Evolutionary conservation across 352 stramenopile genomes (phyloP).

Genomic region (Phytophthora vignae): DNA sequence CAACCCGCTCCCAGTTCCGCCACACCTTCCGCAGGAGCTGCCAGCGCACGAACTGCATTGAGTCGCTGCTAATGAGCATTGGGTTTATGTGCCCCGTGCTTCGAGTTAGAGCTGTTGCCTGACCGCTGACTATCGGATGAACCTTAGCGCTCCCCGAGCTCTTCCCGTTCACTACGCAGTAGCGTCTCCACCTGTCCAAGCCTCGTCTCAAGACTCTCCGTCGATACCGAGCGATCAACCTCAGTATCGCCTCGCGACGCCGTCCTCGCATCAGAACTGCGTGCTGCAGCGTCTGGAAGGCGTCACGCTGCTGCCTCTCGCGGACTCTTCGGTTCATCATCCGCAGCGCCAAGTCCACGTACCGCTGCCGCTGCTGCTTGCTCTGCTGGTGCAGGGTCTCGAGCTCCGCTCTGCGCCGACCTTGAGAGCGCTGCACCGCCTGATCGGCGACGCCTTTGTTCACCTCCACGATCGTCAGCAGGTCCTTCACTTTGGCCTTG

Average conservation of each 20-base stretch:
- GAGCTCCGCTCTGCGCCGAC: constrained; percentile 43
- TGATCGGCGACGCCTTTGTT: constrained; percentile 64
- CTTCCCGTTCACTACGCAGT: not conserved
- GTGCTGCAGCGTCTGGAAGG: constrained; percentile 28
- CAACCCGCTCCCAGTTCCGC: constrained; percentile 25
- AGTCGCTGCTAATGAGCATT: not conserved
- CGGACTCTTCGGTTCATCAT: constrained; percentile 31
- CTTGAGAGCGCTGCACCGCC: constrained; percentile 51
- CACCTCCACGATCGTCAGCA: constrained; percentile 74
- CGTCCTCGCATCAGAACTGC: constrained; percentile 1
- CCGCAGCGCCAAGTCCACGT: constrained; percentile 25
- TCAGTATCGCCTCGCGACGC: constrained; percentile 16
- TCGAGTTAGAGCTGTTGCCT: not conserved
- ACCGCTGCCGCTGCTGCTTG: constrained; percentile 33
- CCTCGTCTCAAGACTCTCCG: constrained; percentile 13
- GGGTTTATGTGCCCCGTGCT: not conserved
- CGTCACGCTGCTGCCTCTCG: constrained; percentile 26
- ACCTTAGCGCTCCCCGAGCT: constrained; percentile 15
- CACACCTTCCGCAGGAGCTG: constrained; percentile 28
- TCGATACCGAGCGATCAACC: constrained; percentile 10
- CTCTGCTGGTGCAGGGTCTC: constrained; percentile 30
- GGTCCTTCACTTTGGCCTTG: constrained; percentile 64
- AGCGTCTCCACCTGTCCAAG: constrained; percentile 21
- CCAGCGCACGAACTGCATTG: not conserved
- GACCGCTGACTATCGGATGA: constrained; percentile 5